Conservation (phyloP, 371 early-diverging fungal species). For the Nosema muscidifuracis region DNA sequence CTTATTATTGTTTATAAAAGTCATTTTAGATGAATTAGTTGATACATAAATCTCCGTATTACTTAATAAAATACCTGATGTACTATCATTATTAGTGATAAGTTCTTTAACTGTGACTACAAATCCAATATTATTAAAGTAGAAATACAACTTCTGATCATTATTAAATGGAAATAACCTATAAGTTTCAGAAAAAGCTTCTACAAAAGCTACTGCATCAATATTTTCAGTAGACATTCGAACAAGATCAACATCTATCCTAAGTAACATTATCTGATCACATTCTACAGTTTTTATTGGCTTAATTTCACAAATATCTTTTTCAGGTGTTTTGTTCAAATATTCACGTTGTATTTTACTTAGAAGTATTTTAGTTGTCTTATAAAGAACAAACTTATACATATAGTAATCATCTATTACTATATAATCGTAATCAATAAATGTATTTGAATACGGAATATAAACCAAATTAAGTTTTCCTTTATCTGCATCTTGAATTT, state of each 20-base stretch:
- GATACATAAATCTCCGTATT: constrained; percentile 45
- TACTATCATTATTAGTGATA: constrained; percentile 16
- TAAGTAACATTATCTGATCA: constrained; percentile 30
- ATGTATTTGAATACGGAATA: constrained; percentile 11
- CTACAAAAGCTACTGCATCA: constrained; percentile 44
- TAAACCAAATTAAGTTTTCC: constrained; percentile 37
- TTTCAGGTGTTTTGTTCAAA: constrained; percentile 37
- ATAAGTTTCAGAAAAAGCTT: constrained; percentile 20
- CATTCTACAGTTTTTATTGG: constrained; percentile 24
- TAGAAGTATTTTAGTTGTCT: constrained; percentile 9
- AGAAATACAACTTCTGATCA: constrained; percentile 47
- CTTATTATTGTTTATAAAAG: constrained; percentile 30
- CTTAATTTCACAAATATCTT: constrained; percentile 19
- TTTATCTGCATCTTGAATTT: constrained; percentile 25
- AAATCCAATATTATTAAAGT: constrained; percentile 16
- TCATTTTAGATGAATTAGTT: constrained; percentile 31
- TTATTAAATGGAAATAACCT: constrained; percentile 49
- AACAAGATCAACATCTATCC: constrained; percentile 33
- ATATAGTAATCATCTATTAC: constrained; percentile 23
- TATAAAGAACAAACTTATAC: constrained; percentile 14
- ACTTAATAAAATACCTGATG: constrained; percentile 39
- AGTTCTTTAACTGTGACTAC: constrained; percentile 45
- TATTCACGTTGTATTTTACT: constrained; percentile 48
- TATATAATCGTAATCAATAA: constrained; percentile 25
- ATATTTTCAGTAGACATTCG: constrained; percentile 22